A percentile compares a stretch with the other conserved stretches of the same genome.
phyloP scores from a whole-genome alignment of 345 rosid species.

The Euphorbia peplus region DNA sequence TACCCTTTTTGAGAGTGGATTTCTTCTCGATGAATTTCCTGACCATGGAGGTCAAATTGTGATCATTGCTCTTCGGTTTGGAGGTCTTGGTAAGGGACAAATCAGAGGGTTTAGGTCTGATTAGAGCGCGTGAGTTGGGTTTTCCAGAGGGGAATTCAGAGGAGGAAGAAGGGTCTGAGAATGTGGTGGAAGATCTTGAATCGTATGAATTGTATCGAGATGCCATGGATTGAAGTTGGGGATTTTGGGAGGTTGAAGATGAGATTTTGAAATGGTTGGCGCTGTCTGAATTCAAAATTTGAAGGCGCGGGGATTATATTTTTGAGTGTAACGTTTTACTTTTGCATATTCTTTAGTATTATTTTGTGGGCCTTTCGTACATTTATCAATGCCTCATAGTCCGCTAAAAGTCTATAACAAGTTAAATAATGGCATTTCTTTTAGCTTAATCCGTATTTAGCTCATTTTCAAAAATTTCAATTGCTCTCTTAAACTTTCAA shows the following conservation, averaged over 20 bases:
- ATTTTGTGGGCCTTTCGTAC: no score
- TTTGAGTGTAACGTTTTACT: no score
- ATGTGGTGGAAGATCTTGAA: constrained; percentile 55
- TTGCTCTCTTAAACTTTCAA: no score
- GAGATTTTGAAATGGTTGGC: constrained; percentile 9
- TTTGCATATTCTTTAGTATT: no score
- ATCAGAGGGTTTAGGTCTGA: constrained; percentile 51
- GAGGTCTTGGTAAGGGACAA: constrained; percentile 25
- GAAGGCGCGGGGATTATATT: constrained; percentile 25
- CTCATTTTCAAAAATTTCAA: no score
- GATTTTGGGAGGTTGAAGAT: background rate
- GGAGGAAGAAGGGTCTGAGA: constrained; percentile 64
- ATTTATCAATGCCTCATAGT: no score
- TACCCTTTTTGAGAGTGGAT: constrained; percentile 19
- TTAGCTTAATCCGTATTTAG: no score
- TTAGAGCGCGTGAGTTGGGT: constrained; percentile 44
- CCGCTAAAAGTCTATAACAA: no score
- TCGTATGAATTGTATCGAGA: constrained; percentile 74
- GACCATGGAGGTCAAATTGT: constrained; percentile 54
- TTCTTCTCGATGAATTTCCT: constrained; percentile 73
- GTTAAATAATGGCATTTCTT: no score
- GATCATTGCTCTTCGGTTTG: constrained; percentile 16
- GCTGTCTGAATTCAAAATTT: constrained; percentile 36
- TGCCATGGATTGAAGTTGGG: constrained; percentile 39
- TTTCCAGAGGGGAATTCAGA: constrained; percentile 31